Conservation (phyloP, 2,329 filamentous ascomycete genomes). For the Dactylellina haptotyla region DNA sequence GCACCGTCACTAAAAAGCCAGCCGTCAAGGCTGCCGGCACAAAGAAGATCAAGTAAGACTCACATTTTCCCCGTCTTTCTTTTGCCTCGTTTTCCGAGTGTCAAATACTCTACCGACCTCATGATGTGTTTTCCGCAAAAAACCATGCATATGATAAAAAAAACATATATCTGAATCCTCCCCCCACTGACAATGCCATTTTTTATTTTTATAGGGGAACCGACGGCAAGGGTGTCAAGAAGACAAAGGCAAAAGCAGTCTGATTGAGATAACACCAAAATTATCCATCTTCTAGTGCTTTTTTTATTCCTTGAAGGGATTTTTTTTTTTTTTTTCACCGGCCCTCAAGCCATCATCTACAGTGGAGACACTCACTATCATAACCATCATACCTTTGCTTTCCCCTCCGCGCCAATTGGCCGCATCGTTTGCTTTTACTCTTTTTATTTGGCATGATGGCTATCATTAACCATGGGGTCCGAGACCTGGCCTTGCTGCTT, state of each 20-base stretch:
- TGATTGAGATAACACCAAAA: slow-evolving; percentile 15
- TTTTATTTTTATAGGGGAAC: slow-evolving; percentile 21
- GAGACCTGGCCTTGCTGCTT: slow-evolving; percentile 28
- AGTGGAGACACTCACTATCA: background rate
- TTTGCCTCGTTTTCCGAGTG: background rate
- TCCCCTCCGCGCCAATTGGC: background rate
- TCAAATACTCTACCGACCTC: too few relatives aligned
- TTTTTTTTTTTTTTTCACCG: background rate
- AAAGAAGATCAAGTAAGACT: slow-evolving; percentile 48
- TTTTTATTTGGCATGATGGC: slow-evolving; percentile 26
- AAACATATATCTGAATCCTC: background rate
- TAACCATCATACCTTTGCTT: background rate
- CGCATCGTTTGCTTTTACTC: slow-evolving; percentile 6
- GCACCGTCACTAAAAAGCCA: slow-evolving; percentile 34
- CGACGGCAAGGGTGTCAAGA: slow-evolving; percentile 35
- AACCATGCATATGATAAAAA: slow-evolving; percentile 14
- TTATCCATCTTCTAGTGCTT: background rate
- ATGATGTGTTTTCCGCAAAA: too few relatives aligned
- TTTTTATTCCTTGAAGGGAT: background rate
- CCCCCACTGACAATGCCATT: slow-evolving; percentile 12
- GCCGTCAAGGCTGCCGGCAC: slow-evolving; percentile 32
- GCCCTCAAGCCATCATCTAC: background rate
- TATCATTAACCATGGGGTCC: slow-evolving; percentile 17
- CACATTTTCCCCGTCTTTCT: background rate
- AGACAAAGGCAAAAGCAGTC: slow-evolving; percentile 47